These are phyloP conservation scores for Mycena galericulata DNA, from an alignment of 768 basidiomycete species.

Conservation along the genomic window DNA sequence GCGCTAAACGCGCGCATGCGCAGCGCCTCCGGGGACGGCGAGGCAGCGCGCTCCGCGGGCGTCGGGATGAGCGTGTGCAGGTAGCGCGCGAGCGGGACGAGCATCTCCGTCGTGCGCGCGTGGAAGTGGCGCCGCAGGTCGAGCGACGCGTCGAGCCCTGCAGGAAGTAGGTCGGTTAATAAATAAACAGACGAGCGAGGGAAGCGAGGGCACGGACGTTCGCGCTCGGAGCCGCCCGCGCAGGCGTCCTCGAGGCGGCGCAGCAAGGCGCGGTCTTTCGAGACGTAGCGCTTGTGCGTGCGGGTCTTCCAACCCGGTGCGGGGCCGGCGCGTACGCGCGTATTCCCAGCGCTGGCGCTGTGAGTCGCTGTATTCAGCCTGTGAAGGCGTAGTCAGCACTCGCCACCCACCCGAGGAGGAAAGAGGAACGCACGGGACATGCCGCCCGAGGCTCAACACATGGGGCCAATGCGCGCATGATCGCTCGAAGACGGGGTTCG, in stretches of 20 bases:
- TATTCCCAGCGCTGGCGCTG: slow-evolving; percentile 31
- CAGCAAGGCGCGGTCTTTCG: slow-evolving; percentile 83
- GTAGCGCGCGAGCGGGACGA: slow-evolving; percentile 93
- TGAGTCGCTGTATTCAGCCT: slow-evolving; percentile 37
- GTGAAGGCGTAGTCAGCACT: slow-evolving; percentile 31
- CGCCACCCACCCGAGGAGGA: slow-evolving; percentile 8
- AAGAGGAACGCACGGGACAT: slow-evolving; percentile 48
- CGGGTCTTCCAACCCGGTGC: slow-evolving; percentile 81
- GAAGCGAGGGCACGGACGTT: slow-evolving; percentile 58
- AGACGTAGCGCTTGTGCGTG: slow-evolving; percentile 85
- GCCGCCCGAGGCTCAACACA: slow-evolving; percentile 74
- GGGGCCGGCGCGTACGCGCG: slow-evolving; percentile 60
- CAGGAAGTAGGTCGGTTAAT: neutral
- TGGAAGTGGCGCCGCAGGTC: slow-evolving; percentile 85
- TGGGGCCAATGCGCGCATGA: slow-evolving; percentile 91
- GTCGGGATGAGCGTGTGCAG: slow-evolving; percentile 88
- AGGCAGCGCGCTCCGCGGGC: slow-evolving; percentile 61
- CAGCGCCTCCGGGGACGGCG: slow-evolving; percentile 46
- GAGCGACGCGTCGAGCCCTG: slow-evolving; percentile 73
- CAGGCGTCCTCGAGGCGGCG: slow-evolving; percentile 77
- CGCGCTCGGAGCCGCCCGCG: slow-evolving; percentile 54
- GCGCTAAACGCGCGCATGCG: slow-evolving; percentile 80
- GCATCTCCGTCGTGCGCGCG: slow-evolving; percentile 84
- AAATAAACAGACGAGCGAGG: slow-evolving; percentile 6
- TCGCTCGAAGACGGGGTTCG: slow-evolving; percentile 88